Evolutionary conservation across 2,329 filamentous ascomycete genomes (phyloP).

Genomic region (Arthroderma sp.): DNA sequence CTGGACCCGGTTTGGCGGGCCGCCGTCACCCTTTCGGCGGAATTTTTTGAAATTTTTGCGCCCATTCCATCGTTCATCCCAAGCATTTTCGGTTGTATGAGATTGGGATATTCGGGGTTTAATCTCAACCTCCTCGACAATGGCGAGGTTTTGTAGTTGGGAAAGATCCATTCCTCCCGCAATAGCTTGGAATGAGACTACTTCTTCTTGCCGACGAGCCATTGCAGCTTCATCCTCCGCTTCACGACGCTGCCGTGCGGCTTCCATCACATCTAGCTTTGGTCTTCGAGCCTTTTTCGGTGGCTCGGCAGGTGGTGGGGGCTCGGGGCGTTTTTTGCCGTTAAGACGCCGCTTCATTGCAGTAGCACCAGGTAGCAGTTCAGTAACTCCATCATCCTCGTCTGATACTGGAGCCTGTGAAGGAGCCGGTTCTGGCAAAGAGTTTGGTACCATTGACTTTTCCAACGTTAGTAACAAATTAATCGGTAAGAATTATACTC

Average conservation of each 20-base stretch:
- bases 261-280: conserved; percentile 56
- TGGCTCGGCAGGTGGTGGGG: conserved; percentile 15
- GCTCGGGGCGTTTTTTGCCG: conserved; percentile 37
- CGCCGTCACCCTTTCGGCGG: conserved; percentile 21
- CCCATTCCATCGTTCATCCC: conserved; percentile 86
- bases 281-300: conserved; percentile 38
- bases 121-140: conserved; percentile 65
- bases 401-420: conserved; percentile 16
- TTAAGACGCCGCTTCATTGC: conserved; percentile 67
- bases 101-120: conserved; percentile 17
- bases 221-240: conserved; percentile 41
- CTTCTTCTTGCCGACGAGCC: conserved; percentile 50
- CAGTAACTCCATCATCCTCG: conserved; percentile 50
- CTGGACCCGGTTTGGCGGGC: conserved; percentile 31
- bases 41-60: conserved; percentile 95
- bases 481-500: not conserved
- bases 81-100: conserved; percentile 32
- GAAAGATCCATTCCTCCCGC: conserved; percentile 56
- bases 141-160: conserved; percentile 58
- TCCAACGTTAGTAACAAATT: conserved; percentile 1
- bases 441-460: conserved; percentile 4
- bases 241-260: conserved; percentile 42
- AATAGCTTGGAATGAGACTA: conserved; percentile 45
- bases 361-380: conserved; percentile 62
- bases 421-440: conserved; percentile 16